Evolutionary conservation across 371 early-diverging fungal species (phyloP).

Genomic region (Mucor lusitanicus): DNA sequence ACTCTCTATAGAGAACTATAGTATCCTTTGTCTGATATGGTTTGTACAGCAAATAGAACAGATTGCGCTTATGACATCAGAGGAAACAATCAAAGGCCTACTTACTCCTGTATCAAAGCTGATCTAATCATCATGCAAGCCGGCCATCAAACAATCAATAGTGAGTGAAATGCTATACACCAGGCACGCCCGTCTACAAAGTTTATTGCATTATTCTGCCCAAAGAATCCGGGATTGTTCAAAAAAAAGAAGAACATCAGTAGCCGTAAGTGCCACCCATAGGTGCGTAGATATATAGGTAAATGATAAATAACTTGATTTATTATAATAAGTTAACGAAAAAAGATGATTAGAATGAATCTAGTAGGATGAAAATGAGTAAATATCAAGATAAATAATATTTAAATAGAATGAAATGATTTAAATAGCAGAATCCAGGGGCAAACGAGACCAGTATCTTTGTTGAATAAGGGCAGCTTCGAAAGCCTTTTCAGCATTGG

Average conservation of each 20-base stretch:
- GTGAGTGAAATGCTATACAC: too few relatives aligned
- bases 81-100: too few relatives aligned
- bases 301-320: background rate
- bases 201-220: too few relatives aligned
- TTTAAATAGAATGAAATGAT: background rate
- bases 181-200: too few relatives aligned
- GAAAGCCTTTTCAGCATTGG: background rate
- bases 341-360: background rate
- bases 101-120: too few relatives aligned
- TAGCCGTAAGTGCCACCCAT: too few relatives aligned
- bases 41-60: background rate
- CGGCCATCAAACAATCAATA: background rate
- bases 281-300: too few relatives aligned
- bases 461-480: conserved; percentile 33
- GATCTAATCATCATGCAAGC: too few relatives aligned
- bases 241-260: too few relatives aligned
- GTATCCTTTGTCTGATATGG: background rate
- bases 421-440: conserved; percentile 25
- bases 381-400: background rate
- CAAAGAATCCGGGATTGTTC: too few relatives aligned
- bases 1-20: background rate
- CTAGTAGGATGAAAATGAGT: background rate
- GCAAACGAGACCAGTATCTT: conserved; percentile 40
- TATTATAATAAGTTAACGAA: background rate
- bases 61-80: too few relatives aligned